Percentiles rank a stretch among this genome's conserved stretches.
Evolutionary conservation across 2,329 filamentous ascomycete species (phyloP).

Genomic region (Pseudogymnoascus sp.): DNA sequence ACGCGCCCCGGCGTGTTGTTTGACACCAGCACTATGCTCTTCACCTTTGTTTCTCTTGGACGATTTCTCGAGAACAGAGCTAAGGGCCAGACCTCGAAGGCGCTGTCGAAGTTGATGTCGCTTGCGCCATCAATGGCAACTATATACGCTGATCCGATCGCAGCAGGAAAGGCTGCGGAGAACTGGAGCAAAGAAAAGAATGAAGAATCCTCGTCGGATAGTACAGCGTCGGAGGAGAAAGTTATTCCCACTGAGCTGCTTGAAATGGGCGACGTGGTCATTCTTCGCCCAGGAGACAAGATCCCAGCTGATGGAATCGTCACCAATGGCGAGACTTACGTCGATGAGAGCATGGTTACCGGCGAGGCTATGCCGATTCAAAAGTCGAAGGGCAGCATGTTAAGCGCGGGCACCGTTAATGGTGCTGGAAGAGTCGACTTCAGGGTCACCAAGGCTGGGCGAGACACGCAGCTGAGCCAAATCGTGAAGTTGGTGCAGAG

Average conservation of each 20-base stretch:
- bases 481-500: conserved; percentile 98
- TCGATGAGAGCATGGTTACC: conserved; percentile 98
- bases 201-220: conserved; percentile 35
- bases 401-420: conserved; percentile 95
- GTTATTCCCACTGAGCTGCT: conserved; percentile 90
- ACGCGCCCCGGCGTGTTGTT: conserved; percentile 81
- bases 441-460: conserved; percentile 81
- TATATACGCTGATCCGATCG: conserved; percentile 91
- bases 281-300: conserved; percentile 91
- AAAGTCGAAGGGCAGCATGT: conserved; percentile 68
- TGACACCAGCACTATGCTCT: conserved; percentile 96
- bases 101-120: conserved; percentile 89
- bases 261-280: conserved; percentile 86
- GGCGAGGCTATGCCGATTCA: conserved; percentile 93
- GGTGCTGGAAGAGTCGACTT: conserved; percentile 87
- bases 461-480: conserved; percentile 93
- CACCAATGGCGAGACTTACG: conserved; percentile 81
- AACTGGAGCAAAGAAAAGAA: conserved; percentile 52
- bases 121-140: conserved; percentile 93
- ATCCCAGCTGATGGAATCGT: conserved; percentile 87
- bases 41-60: conserved; percentile 88
- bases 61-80: conserved; percentile 89
- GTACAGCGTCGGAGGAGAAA: conserved; percentile 68
- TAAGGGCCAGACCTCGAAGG: conserved; percentile 93
- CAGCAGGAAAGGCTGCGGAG: conserved; percentile 83